Conservation (phyloP, 192 early-diverging fungal species). For the Phycomyces nitens region DNA sequence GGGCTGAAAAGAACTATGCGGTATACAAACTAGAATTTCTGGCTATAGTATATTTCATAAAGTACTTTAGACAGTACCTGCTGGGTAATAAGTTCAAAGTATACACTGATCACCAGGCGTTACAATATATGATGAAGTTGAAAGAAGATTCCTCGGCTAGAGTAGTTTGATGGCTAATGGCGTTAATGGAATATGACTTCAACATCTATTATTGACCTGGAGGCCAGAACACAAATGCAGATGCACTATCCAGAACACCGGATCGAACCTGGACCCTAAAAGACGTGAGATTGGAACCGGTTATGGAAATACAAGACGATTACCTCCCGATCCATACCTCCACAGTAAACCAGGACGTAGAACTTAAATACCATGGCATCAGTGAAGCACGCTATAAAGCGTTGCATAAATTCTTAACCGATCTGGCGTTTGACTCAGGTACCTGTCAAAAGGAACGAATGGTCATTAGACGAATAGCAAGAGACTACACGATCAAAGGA, state of each 20-base stretch:
- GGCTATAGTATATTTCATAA: conserved; percentile 2
- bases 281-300: too few relatives aligned
- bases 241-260: conserved; percentile 2
- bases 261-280: too few relatives aligned
- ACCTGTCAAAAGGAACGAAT: too few relatives aligned
- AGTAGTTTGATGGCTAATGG: background rate
- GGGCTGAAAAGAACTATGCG: background rate
- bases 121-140: background rate
- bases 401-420: too few relatives aligned
- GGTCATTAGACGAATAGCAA: too few relatives aligned
- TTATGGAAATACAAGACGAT: too few relatives aligned
- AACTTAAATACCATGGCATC: too few relatives aligned
- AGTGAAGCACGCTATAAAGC: too few relatives aligned
- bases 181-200: conserved; percentile 1
- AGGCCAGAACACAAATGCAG: background rate
- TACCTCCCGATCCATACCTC: too few relatives aligned
- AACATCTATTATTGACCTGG: conserved; percentile 7
- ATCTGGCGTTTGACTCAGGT: too few relatives aligned
- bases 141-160: conserved; percentile 1
- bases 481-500: too few relatives aligned
- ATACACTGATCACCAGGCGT: background rate
- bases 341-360: too few relatives aligned
- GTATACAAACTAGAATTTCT: conserved; percentile 2
- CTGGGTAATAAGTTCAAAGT: background rate
- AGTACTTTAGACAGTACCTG: background rate